Conservation (phyloP, 148 eudicot genomes). For the Silene conica region DNA sequence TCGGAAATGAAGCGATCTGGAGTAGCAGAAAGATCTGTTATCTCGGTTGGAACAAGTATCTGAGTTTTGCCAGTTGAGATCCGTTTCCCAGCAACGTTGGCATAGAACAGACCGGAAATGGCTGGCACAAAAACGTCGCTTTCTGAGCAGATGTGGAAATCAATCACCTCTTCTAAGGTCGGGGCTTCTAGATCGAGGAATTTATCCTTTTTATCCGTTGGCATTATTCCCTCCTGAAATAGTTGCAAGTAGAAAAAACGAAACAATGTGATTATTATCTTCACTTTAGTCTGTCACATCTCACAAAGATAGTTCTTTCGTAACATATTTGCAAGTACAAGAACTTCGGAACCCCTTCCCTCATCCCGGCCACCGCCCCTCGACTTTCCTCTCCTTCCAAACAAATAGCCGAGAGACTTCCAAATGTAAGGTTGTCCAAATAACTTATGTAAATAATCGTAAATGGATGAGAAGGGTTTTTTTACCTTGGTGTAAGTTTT, state of each 20-base stretch:
- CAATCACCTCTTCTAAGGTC: constrained; percentile 68
- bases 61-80: constrained; percentile 79
- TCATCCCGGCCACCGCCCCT: background rate
- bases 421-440: background rate
- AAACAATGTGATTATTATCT: background rate
- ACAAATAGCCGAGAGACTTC: background rate
- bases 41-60: constrained; percentile 73
- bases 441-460: background rate
- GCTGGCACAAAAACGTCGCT: constrained; percentile 94
- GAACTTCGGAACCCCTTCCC: background rate
- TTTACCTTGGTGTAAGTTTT: constrained; percentile 96
- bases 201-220: constrained; percentile 67
- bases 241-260: background rate
- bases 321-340: too few relatives aligned
- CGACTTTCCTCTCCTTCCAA: too few relatives aligned
- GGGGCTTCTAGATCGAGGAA: constrained; percentile 58
- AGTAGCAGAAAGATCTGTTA: constrained; percentile 44
- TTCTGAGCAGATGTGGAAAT: constrained; percentile 75
- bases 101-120: constrained; percentile 81
- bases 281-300: too few relatives aligned
- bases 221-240: constrained; percentile 81
- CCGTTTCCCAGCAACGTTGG: constrained; percentile 86
- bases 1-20: constrained; percentile 53
- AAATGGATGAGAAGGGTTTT: background rate
- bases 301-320: too few relatives aligned